Evolutionary conservation across 2,329 filamentous ascomycete genomes (phyloP), one percentile per base, ranked within the genome.

Genomic region (Aspergillus luchuensis): DNA sequence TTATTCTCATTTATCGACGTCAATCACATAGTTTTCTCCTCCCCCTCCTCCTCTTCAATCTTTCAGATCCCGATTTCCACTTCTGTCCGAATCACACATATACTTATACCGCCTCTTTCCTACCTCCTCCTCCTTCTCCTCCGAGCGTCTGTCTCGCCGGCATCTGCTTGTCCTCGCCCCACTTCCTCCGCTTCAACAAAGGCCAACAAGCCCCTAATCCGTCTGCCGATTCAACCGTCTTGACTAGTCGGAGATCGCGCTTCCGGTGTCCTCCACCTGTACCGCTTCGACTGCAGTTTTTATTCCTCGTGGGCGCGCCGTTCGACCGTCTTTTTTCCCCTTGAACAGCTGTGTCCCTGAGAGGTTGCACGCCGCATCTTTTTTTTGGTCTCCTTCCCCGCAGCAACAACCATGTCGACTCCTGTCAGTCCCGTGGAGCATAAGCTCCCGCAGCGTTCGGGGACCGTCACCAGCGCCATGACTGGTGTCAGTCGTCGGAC

Each of bases 401-500:
- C 30, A 36, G 10, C 17, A 48, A 49, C n/a, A 25, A 23, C 50
- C 50, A 74, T 74, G 72, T 72, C 73, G 39, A 65, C 69, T 5
- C 54, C 68, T 7, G 65, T 59, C 25, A 74, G 71, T 63, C 71
- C 72, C 45, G 62, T 67, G 58, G 71, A 73, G 33, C 23, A 60
- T 43, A 72, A 63, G 58, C 70, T 77, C 59, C 74, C 75, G 10
- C 66, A 69, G 50, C 75, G 75, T 50, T 72, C 74, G n/a, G 65
- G 56, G 4, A 76, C 74, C 5, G 57, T 75, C 48, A 67, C 65
- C 56, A 77, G 74, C 48, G 62, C 67, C 55, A 60, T 65, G 38
- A 71, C 66, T 28, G 66, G 59, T 43, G 63, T 70, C 28, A 74
- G 72, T 49, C 72, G 72, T n/a, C 71, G 72, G 7, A 72, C 69